Evolutionary conservation across 139 green algal species (phyloP), one percentile per base, ranked within the genome.

Genomic region (Coelastrella sp.): DNA sequence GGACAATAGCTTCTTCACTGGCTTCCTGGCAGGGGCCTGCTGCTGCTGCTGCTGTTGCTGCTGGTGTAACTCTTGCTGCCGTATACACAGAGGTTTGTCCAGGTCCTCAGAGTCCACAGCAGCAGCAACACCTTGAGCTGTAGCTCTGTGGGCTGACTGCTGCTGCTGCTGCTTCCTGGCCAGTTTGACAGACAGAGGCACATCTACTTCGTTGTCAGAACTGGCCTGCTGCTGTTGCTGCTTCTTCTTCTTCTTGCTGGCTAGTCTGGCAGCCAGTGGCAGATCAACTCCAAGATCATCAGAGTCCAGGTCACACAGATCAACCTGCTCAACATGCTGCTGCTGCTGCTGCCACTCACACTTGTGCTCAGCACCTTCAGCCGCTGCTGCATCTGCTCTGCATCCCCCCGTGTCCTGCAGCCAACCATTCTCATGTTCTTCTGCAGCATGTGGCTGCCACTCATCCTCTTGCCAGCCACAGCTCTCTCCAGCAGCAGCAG

Each of bases 371-470:
- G 17, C 9, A 57, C 8, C 74, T 57, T 57, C n/a, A 59, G 9
- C n/a, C 57, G 73, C 68, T 93, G 70, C 61, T 88, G 78, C 14
- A 63, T 19, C 59, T 89, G 63, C 82, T 84, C 19, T n/a, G 58
- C 19, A 19, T 84, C 19, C 78, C 60, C 6, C 49, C 8, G 78
- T n/a, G 9, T 25, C 78, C 11, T 65, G 22, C 25, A 24, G 4
- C 20, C 25, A 76, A 6, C n/a, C 66, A 19, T n/a, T 57, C 8
- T 82, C 63, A 7, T 20, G 78, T 0, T 12, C 20, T 24, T 14
- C 25, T 60, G 74, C 74, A 59, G 9, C 24, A 14, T 14, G 1
- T 19, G 8, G 24, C 74, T 24, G 25, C 1, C 72, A 12, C 17
- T 78, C 22, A 9, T 24, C 20, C 20, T 78, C 20, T 15, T 0